Conservation (phyloP, 2,329 filamentous ascomycete species). For the Aspergillus sp. region DNA sequence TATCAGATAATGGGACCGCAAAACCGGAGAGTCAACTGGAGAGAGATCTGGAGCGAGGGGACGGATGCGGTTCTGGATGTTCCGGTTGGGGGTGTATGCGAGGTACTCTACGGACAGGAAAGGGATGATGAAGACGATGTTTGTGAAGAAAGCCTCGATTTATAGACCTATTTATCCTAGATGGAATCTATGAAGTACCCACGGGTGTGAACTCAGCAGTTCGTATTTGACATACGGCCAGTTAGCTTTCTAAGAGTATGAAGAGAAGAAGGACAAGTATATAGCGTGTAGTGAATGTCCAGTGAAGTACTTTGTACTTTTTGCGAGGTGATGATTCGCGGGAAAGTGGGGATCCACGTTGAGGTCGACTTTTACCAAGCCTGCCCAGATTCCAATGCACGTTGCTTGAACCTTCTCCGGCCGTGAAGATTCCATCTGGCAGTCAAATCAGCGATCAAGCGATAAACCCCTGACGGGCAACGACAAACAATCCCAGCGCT, state of each 20-base stretch:
- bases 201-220: neutral
- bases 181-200: neutral
- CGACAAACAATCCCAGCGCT: constrained; percentile 19
- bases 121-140: constrained; percentile 38
- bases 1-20: constrained; percentile 44
- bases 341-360: no score
- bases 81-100: constrained; percentile 89
- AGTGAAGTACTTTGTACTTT: no score
- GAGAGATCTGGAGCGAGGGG: constrained; percentile 80
- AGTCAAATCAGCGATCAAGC: no score
- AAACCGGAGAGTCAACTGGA: constrained; percentile 65
- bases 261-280: neutral
- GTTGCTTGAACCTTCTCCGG: no score
- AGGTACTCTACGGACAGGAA: constrained; percentile 79
- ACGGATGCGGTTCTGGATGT: constrained; percentile 98
- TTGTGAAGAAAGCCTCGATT: constrained; percentile 11
- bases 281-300: no score
- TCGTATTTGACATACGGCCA: no score
- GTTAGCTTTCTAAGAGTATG: no score
- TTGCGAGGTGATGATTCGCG: no score
- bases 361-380: no score
- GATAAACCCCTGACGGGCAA: constrained; percentile 6
- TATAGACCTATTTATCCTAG: neutral
- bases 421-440: no score
- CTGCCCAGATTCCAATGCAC: neutral